Evolutionary conservation across 257 asterid genomes (phyloP).

Genomic region (Hygrophila difformis): DNA sequence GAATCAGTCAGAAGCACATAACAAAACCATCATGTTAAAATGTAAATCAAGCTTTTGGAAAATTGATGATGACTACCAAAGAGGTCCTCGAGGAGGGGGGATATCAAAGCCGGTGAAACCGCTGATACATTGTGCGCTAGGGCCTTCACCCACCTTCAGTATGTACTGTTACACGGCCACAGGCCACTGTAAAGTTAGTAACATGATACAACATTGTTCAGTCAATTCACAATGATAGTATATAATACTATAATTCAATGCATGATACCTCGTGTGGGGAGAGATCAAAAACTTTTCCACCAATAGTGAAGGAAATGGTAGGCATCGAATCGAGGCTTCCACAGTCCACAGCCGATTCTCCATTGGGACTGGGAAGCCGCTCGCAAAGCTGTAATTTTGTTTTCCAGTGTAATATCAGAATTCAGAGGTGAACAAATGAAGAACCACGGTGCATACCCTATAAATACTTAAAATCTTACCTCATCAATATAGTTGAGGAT

Average conservation of each 20-base stretch:
- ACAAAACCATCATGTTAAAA: no score
- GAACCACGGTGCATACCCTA: neutral
- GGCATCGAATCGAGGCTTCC: conserved; percentile 68
- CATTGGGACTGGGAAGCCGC: conserved; percentile 89
- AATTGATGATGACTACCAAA: conserved; percentile 46
- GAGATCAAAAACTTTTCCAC: conserved; percentile 63
- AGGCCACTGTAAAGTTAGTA: no score
- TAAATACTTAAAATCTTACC: neutral
- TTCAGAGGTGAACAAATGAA: neutral
- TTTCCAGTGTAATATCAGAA: neutral
- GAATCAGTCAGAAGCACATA: no score
- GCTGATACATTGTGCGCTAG: conserved; percentile 80
- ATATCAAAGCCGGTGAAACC: conserved; percentile 85
- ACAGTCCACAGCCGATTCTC: conserved; percentile 91
- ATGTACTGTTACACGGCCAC: conserved; percentile 84
- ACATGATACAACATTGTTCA: neutral
- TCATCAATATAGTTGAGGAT: neutral
- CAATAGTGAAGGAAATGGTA: conserved; percentile 73
- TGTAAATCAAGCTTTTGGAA: no score
- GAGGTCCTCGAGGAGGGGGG: conserved; percentile 99
- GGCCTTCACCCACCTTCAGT: conserved; percentile 85
- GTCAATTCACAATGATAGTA: neutral
- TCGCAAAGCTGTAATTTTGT: conserved; percentile 64
- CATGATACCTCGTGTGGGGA: conserved; percentile 64
- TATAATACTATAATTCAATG: neutral